Evolutionary conservation across 2,329 filamentous ascomycete genomes (phyloP), one percentile per base, ranked within the genome.

Genomic region (Pezizomycotina sp.): DNA sequence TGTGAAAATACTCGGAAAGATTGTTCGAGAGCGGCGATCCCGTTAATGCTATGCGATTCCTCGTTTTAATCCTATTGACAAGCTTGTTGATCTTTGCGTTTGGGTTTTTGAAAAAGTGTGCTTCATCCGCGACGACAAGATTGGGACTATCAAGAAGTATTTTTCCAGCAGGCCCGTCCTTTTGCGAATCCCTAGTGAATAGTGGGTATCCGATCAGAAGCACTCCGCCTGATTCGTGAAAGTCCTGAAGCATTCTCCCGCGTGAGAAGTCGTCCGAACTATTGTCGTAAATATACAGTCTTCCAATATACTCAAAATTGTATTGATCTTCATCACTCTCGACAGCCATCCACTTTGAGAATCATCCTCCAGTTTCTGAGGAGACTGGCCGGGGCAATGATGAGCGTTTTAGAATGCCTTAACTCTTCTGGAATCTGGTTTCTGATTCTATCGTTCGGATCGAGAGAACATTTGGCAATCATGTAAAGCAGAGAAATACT

Each of bases 21-120:
- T 81, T 78, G 52, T 92, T 93, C 4, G 79, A 74, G 33, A 93
- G 61, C 1, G 84, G 84, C 0, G 83, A 86, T 1, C 83, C 84
- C 1, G 83, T 92, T 43, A 93, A 62, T 4, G 82, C 84, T 46
- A 93, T 78, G 7, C 83, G 72, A 42, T 66, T 74, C 35, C 61
- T 68, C 0, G 82, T 78, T 42, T 55, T 62, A 52, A 93, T 76
- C 7, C 60, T 55, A 2, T 60, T 59, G 13, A 74, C 69, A 4
- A 68, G 63, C 23, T 56, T 46, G 27, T 71, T 61, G 21, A 75
- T 58, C 13, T 62, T 56, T 0, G 73, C 62, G 0, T 52, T 54
- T 0, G 61, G 56, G 44, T 81, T 83, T 56, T 89, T 92, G 53
- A 92, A 58, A 14, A 57, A 61, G 52, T 93, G 84, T 0, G 82